Evolutionary conservation across 2,329 filamentous ascomycete genomes (phyloP), one percentile per base, ranked within the genome.

Genomic region (Sporothrix schenckii): DNA sequence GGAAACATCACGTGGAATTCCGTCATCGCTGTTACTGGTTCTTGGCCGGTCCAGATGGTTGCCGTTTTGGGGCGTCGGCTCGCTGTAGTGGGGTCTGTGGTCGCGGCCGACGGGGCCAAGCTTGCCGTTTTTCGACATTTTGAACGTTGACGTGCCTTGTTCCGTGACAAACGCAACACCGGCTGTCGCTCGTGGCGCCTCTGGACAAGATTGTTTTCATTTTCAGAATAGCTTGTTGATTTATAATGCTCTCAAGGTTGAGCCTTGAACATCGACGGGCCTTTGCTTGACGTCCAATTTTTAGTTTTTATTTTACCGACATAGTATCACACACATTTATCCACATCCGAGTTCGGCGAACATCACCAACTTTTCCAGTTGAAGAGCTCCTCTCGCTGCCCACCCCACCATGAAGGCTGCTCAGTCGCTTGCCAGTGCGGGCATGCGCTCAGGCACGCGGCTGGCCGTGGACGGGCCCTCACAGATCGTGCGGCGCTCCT

Each of bases 1-100:
- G 41, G 52, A 16, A 44, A 1, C 65, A 41, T 68, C 72, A 73
- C 72, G 72, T 73, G 72, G 41, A 70, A 73, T 73, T 49, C 24
- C 71, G 67, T 71, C 56, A 70, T 73, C 61, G 53, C 24, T 16
- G 1, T 34, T 30, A 52, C 52, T 13, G 24, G 16, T 14, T 50
- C 5, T 56, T 10, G 30, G 21, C 24, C 39, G 27, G 44, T 27
- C 30, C n/a, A 41, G 41, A 14, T 14, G 34, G 16, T 69, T 65
- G 67, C 63, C 66, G 68, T 27, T 72, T 68, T 70, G 41, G 68
- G 47, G 39, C 34, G 53, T n/a, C n/a, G 53, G 67, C 27, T 34
- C 27, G 27, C 53, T 2, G 27, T 34, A 14, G 53, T 58, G 53
- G 30, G 30, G 30, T 19, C 4, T n/a, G 14, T 16, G 16, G 47